Base-by-base conservation (phyloP, 257 asterid species). In the Solanum lycopersicoides region DNA sequence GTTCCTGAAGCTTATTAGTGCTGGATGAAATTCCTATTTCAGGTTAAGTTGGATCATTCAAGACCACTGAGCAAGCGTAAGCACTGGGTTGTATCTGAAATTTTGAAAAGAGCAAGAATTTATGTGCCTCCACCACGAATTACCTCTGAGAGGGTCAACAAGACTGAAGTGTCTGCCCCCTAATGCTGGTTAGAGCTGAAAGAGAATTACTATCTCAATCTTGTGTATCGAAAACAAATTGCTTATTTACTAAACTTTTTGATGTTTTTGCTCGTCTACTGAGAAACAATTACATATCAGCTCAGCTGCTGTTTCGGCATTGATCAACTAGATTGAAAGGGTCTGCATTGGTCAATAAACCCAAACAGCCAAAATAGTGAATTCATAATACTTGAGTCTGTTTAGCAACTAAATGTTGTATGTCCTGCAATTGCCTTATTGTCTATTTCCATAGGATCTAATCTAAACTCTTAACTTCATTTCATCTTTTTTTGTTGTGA, bases 41-140 rank as follows among this genome's bases (percentile, higher is more conserved):
- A 96, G 98, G 98, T 94, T 86, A 94, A 86, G 88, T 87, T 96
- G 92, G 98, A 95, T 85, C 95, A 96, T 47, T 95, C 98, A 86
- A 93, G 97, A 90, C 99, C 99, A 45, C 56, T 96, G 77, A 96
- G 99, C 98, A 96, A 95, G 91, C 91, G 88, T 23, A 96, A 96
- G 90, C 85, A 86, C 45, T 96, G 99, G 98, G 71, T 92, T 50
- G 99, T 94, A 32, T 95, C 96, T 4, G 98, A 96, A 32, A 94
- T 94, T 82, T 93, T 96, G 89, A 95, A 93, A 92, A 94, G 93
- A 74, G 98, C 97, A n/a, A 91, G 91, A 86, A 91, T 94, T 50
- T 95, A 94, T 44, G 88, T 74, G n/a, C 93, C 98, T 16, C 94
- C 93, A 30, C 44, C 75, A 5, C 83, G 34, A 10, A 79, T 85